These are phyloP conservation scores for Fimicolochytrium jonesii DNA, from an alignment of 192 early-diverging fungal genomes.

Conservation along the genomic window DNA sequence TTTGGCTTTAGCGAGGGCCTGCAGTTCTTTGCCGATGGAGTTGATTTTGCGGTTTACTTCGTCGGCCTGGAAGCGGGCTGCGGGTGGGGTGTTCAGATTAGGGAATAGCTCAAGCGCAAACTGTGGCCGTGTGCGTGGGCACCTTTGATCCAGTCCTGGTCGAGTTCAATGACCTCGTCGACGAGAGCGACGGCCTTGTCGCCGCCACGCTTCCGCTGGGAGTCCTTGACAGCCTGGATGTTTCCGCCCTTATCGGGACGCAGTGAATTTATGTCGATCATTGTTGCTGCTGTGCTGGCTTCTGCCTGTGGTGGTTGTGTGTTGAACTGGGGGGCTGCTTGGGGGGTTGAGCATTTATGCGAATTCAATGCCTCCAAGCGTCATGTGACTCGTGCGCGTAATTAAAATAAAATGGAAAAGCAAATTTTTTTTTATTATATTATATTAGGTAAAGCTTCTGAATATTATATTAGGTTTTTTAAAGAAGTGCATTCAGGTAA, in stretches of 20 bases:
- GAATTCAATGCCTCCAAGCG: too few relatives aligned
- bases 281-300: background rate
- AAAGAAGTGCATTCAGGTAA: too few relatives aligned
- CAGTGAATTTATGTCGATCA: constrained; percentile 88
- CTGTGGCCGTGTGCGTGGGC: background rate
- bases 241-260: constrained; percentile 89
- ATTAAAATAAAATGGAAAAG: too few relatives aligned
- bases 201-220: constrained; percentile 85
- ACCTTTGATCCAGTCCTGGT: constrained; percentile 87
- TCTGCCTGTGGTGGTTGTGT: background rate
- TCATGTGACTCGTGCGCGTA: too few relatives aligned
- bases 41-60: constrained; percentile 89
- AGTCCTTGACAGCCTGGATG: constrained; percentile 87
- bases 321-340: too few relatives aligned
- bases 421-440: too few relatives aligned
- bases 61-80: constrained; percentile 83
- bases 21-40: constrained; percentile 87
- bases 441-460: too few relatives aligned
- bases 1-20: constrained; percentile 75
- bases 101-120: too few relatives aligned
- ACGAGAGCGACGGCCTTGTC: constrained; percentile 68
- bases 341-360: too few relatives aligned
- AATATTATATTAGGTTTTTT: too few relatives aligned
- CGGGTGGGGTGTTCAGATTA: too few relatives aligned
- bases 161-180: constrained; percentile 86